A percentile compares a stretch with the other conserved stretches of the same genome.
Evolutionary conservation across 345 rosid genomes (phyloP).

Genomic region (Orychophragmus violaceus): DNA sequence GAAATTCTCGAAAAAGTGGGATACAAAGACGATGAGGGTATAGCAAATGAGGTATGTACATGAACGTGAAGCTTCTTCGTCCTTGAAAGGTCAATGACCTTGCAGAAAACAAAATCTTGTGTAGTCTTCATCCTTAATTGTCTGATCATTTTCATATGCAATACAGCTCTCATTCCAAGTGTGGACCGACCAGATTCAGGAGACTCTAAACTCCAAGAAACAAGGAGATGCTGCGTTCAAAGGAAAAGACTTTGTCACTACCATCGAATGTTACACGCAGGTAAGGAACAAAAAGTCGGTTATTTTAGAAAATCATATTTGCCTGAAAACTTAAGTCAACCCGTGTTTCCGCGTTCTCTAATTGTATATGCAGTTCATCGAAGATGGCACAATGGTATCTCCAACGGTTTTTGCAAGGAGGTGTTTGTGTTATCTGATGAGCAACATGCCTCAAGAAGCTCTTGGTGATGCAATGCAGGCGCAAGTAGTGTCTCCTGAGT

Average conservation of each 20-base stretch:
- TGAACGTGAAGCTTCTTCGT: background rate
- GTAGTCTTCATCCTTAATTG: background rate
- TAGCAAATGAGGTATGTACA: conserved; percentile 65
- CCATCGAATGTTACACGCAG: conserved; percentile 50
- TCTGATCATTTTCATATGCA: conserved; percentile 1
- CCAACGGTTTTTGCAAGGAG: conserved; percentile 78
- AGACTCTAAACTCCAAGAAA: conserved; percentile 56
- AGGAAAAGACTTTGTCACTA: conserved; percentile 48
- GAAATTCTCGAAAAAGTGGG: conserved; percentile 69
- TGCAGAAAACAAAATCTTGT: background rate
- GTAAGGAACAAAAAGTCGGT: conserved; percentile 25
- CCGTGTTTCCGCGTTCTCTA: background rate
- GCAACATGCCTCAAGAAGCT: conserved; percentile 70
- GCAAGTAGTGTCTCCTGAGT: conserved; percentile 66
- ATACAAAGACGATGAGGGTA: conserved; percentile 77
- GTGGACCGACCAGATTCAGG: conserved; percentile 71
- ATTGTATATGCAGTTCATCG: conserved; percentile 48
- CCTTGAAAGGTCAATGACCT: background rate
- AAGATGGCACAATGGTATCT: conserved; percentile 71
- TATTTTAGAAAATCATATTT: background rate
- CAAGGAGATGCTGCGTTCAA: conserved; percentile 61
- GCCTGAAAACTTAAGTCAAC: background rate
- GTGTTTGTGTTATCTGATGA: conserved; percentile 65
- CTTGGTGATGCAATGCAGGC: conserved; percentile 87
- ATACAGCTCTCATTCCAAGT: conserved; percentile 71